phyloP scores from a whole-genome alignment of 1,139 yeast genomes.

The Komagataea norvegica region DNA sequence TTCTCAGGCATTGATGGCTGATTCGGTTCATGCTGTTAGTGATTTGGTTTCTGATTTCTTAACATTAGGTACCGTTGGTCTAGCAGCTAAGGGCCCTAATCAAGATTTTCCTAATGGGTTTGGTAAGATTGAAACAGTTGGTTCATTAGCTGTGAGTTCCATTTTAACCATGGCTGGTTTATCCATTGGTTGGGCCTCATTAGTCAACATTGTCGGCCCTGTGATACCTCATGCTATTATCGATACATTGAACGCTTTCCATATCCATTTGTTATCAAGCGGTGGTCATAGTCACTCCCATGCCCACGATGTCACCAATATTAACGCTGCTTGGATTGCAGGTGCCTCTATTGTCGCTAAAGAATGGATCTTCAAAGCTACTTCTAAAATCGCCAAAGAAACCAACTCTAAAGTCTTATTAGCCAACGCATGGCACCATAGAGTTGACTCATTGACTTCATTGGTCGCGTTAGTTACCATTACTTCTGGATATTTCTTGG shows the following conservation, averaged over 20 bases:
- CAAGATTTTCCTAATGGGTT: slow-evolving; percentile 76
- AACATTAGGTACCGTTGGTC: slow-evolving; percentile 83
- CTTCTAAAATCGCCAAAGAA: slow-evolving; percentile 69
- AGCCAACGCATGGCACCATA: slow-evolving; percentile 98
- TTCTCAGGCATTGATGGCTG: slow-evolving; percentile 91
- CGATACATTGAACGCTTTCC: slow-evolving; percentile 40
- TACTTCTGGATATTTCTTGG: slow-evolving; percentile 73
- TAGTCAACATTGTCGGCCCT: slow-evolving; percentile 66
- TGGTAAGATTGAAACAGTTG: slow-evolving; percentile 90
- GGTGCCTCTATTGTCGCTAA: slow-evolving; percentile 80
- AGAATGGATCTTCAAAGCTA: slow-evolving; percentile 80
- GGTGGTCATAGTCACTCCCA: slow-evolving; percentile 40
- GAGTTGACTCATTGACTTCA: slow-evolving; percentile 93
- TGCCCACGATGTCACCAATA: slow-evolving; percentile 51
- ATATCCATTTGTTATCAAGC: slow-evolving; percentile 26
- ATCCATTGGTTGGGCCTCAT: slow-evolving; percentile 86
- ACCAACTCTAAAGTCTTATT: slow-evolving; percentile 84
- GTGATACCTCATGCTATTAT: slow-evolving; percentile 52
- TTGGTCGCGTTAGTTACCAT: slow-evolving; percentile 87
- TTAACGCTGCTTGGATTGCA: slow-evolving; percentile 96
- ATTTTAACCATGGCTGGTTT: slow-evolving; percentile 82
- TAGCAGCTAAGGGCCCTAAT: slow-evolving; percentile 64
- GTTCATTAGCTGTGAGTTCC: slow-evolving; percentile 82
- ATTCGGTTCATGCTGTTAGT: slow-evolving; percentile 86
- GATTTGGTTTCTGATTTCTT: slow-evolving; percentile 86